phyloP scores from a whole-genome alignment of 768 basidiomycete genomes.

The Rhizopogon vinicolor region DNA sequence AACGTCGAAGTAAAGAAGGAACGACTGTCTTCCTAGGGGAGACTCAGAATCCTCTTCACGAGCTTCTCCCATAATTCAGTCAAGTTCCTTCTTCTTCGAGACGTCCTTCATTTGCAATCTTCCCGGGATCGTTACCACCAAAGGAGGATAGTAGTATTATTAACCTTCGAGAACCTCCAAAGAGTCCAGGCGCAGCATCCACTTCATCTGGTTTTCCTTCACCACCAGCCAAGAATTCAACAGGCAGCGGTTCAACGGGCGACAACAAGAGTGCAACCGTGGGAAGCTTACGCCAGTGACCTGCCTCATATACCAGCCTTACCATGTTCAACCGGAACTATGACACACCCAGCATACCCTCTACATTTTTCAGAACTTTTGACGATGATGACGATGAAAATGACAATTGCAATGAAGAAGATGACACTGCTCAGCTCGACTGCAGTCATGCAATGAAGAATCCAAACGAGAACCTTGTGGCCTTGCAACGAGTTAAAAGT shows the following conservation, averaged over 20 bases:
- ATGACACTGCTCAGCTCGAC: constrained; percentile 55
- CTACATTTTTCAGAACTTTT: constrained; percentile 24
- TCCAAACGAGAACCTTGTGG: constrained; percentile 49
- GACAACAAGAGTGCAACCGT: constrained; percentile 44
- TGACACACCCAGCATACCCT: constrained; percentile 18
- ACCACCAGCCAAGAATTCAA: no score
- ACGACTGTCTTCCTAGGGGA: no score
- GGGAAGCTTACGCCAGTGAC: constrained; percentile 34
- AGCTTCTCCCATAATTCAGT: no score
- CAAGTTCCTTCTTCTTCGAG: constrained; percentile 31
- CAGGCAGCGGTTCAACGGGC: constrained; percentile 70
- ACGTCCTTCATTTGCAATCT: constrained; percentile 61
- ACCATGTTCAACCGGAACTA: constrained; percentile 38
- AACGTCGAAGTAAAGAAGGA: no score
- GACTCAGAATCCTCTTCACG: no score
- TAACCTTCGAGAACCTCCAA: constrained; percentile 68
- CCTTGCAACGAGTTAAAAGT: constrained; percentile 67
- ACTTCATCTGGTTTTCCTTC: no score
- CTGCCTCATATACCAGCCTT: constrained; percentile 22
- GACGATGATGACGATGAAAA: constrained; percentile 45
- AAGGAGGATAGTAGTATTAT: constrained; percentile 42
- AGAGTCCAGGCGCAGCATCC: constrained; percentile 43
- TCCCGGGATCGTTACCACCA: constrained; percentile 42
- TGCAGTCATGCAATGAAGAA: constrained; percentile 28
- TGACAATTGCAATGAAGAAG: constrained; percentile 52